Evolutionary conservation across 768 basidiomycete genomes (phyloP), one percentile per base, ranked within the genome.

Genomic region (Macrolepiota albuminosa): DNA sequence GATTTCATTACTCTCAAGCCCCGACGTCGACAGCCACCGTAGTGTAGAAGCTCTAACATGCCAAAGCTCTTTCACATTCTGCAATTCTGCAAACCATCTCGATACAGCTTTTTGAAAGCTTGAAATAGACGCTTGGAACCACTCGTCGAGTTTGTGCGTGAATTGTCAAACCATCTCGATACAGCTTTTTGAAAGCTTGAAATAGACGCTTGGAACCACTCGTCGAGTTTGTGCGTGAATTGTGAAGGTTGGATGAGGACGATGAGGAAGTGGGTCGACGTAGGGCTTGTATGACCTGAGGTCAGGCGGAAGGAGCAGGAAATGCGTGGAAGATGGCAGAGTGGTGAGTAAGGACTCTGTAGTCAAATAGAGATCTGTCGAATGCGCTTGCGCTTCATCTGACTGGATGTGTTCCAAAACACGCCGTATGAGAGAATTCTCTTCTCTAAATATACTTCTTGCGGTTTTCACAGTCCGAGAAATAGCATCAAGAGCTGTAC

Each of bases 221-320:
- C 77, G 5, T 75, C 69, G 13, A 93, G 70, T 57, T 79, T 83
- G 18, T 76, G 69, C 21, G 70, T 63, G 51, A 89, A 73, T 29
- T 75, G 69, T 1, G 71, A 64, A 47, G 75, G 76, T 4, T 81
- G 70, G 26, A 87, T 71, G 77, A 76, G 18, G 85, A 78, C 4
- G 84, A 82, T 0, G 84, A 70, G 0, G 90, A 85, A 9, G 78
- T 75, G 6, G 73, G 66, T 94, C 88, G 61, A 96, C 83, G 70
- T 91, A 95, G 9, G 95, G 95, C 66, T 87, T 91, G 72, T 95
- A 97, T 5, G 82, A 80, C 63, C 81, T 82, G 61, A 98, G 81
- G 60, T 77, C 81, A 1, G 77, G 67, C 0, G 94, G 93, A 0
- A 98, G 81, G 56, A 92, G 80, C 16, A 86, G 81, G 61, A 95